Evolutionary conservation across 768 basidiomycete species (phyloP).

Genomic region (Mycena floridula): DNA sequence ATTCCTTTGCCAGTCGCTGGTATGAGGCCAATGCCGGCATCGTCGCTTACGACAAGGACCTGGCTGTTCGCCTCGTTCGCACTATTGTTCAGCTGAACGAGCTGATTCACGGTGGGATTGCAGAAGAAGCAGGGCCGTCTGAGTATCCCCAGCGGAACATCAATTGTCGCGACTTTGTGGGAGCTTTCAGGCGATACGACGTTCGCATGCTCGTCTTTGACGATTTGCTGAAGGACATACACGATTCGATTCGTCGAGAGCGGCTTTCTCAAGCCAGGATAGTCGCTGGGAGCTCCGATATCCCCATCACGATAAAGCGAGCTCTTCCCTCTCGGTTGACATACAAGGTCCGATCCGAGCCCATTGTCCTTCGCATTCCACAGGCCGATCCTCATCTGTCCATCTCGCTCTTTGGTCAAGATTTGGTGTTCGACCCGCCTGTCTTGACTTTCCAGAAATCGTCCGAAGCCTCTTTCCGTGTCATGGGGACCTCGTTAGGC

Average conservation of each 20-base stretch:
- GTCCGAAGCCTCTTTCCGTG: constrained; percentile 81
- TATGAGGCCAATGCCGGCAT: constrained; percentile 79
- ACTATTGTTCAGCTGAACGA: constrained; percentile 88
- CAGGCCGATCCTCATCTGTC: constrained; percentile 76
- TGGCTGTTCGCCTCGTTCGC: constrained; percentile 69
- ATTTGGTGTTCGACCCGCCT: constrained; percentile 83
- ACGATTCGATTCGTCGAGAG: constrained; percentile 69
- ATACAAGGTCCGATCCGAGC: constrained; percentile 83
- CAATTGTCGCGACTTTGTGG: constrained; percentile 72
- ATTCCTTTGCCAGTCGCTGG: constrained; percentile 85
- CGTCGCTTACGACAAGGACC: constrained; percentile 78
- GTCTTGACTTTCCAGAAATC: constrained; percentile 74
- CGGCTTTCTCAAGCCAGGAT: constrained; percentile 65
- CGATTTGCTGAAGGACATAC: constrained; percentile 71
- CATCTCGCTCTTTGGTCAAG: constrained; percentile 84
- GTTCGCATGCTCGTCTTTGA: constrained; percentile 63
- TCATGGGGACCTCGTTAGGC: constrained; percentile 84
- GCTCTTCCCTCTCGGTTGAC: constrained; percentile 74
- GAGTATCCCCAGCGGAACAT: constrained; percentile 53
- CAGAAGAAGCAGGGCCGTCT: constrained; percentile 52
- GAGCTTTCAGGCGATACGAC: constrained; percentile 79
- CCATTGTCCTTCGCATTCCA: constrained; percentile 80
- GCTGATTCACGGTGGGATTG: constrained; percentile 70
- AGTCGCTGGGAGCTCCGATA: constrained; percentile 34
- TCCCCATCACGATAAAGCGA: constrained; percentile 65